These are phyloP conservation scores for Parathielavia hyrcaniae DNA, from an alignment of 495 filamentous ascomycete genomes.

Conservation along the genomic window DNA sequence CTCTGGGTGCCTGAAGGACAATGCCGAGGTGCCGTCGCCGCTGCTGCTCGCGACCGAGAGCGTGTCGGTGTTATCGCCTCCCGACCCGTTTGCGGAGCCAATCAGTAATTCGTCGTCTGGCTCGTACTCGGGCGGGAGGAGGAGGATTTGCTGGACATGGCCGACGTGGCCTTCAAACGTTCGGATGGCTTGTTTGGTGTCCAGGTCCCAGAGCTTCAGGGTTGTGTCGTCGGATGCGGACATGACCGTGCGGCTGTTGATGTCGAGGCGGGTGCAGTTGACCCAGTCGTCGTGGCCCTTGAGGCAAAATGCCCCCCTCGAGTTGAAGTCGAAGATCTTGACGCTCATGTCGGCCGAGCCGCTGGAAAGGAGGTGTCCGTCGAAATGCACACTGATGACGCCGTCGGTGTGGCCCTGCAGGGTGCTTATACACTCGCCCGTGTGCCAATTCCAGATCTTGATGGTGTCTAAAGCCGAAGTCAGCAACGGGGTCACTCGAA, in stretches of 20 bases:
- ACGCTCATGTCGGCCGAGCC: conserved; percentile 85
- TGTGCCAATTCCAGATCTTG: conserved; percentile 95
- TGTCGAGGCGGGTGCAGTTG: conserved; percentile 82
- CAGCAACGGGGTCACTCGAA: background rate
- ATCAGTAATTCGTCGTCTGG: conserved; percentile 60
- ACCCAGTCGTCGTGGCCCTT: conserved; percentile 90
- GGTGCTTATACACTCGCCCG: conserved; percentile 78
- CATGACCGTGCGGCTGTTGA: conserved; percentile 71
- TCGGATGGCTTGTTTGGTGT: conserved; percentile 67
- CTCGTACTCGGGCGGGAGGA: conserved; percentile 78
- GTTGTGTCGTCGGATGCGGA: conserved; percentile 93
- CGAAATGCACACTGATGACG: conserved; percentile 80
- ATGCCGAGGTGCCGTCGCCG: conserved; percentile 32
- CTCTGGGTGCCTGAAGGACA: conserved; percentile 20
- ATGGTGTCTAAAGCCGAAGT: conserved; percentile 47
- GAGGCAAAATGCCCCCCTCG: conserved; percentile 68
- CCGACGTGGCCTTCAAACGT: conserved; percentile 91
- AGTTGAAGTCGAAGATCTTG: conserved; percentile 88
- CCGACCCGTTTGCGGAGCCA: conserved; percentile 35
- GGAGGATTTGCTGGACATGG: conserved; percentile 84
- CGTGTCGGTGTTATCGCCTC: conserved; percentile 55
- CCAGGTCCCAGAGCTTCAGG: conserved; percentile 65
- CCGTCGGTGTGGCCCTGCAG: conserved; percentile 70
- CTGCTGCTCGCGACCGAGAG: conserved; percentile 40
- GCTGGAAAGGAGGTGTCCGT: conserved; percentile 71